Evolutionary conservation across 2,329 filamentous ascomycete genomes (phyloP).

Genomic region (Berkeleyomyces rouxiae): DNA sequence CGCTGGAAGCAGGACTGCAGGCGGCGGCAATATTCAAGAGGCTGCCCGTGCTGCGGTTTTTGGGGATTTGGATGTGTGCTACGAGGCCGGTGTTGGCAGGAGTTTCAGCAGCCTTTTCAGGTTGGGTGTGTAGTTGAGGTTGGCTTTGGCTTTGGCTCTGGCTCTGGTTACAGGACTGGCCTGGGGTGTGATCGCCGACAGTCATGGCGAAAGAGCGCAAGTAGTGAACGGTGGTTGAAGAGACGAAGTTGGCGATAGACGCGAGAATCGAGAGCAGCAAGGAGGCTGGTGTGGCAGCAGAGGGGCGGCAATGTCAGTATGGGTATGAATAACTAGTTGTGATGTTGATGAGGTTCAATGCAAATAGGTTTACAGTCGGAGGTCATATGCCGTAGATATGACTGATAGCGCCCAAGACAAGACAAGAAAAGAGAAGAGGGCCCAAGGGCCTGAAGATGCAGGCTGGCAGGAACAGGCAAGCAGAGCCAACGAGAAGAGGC

Average conservation of each 20-base stretch:
- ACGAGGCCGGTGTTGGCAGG: background rate
- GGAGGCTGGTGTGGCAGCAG: too few species aligned
- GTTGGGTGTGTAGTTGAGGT: conserved; percentile 1
- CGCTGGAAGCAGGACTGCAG: background rate
- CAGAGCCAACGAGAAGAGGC: background rate
- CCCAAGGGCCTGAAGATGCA: background rate
- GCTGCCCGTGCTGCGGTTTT: conserved; percentile 13
- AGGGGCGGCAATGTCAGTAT: too few species aligned
- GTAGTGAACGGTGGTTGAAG: background rate
- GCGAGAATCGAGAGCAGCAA: too few species aligned
- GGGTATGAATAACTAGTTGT: too few species aligned
- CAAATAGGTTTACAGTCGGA: too few species aligned
- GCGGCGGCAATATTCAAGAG: conserved; percentile 5
- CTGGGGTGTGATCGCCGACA: background rate
- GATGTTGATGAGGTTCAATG: too few species aligned
- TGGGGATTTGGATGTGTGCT: conserved; percentile 4
- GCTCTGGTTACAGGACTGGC: background rate
- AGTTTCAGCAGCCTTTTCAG: background rate
- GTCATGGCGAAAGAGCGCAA: background rate
- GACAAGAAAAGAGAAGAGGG: background rate
- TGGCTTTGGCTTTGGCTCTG: background rate
- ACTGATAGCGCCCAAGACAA: background rate
- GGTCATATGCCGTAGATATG: background rate
- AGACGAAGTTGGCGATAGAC: too few species aligned
- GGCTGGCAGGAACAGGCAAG: background rate